Conservation (phyloP, 768 basidiomycete species). For the Phaffia tasmanica region DNA sequence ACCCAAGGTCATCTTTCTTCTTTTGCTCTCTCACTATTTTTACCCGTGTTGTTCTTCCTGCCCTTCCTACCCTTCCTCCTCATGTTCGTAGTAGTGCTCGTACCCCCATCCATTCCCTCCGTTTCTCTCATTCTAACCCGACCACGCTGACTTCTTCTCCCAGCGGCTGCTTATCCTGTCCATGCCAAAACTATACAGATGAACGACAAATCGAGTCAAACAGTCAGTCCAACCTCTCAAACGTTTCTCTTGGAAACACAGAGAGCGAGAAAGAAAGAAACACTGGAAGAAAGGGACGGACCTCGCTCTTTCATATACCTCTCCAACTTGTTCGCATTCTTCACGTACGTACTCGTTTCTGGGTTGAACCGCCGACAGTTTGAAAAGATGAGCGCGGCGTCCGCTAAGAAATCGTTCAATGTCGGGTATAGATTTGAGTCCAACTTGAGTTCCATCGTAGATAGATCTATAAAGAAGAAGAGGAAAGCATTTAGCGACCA, state of each 20-base stretch:
- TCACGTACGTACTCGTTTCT: constrained; percentile 57
- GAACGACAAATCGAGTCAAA: neutral
- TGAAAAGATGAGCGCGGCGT: constrained; percentile 72
- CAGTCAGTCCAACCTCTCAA: neutral
- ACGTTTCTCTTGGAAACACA: too few species aligned
- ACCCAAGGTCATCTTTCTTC: neutral
- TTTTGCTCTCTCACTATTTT: neutral
- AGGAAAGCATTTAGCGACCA: neutral
- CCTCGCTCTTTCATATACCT: constrained; percentile 47
- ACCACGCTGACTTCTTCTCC: neutral
- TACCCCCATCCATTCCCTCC: neutral
- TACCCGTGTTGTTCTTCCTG: too few species aligned
- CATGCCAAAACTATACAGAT: constrained; percentile 6
- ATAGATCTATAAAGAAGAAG: constrained; percentile 51
- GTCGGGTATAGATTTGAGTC: constrained; percentile 49
- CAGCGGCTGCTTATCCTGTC: neutral
- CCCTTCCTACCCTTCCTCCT: neutral
- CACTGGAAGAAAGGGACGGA: neutral
- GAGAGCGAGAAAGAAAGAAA: too few species aligned
- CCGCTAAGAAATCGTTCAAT: constrained; percentile 36
- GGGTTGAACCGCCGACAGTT: constrained; percentile 86
- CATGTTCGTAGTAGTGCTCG: neutral
- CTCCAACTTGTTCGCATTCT: constrained; percentile 74
- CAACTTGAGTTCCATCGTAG: constrained; percentile 81
- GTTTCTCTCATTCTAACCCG: too few species aligned